Conservation (phyloP, 495 filamentous ascomycete species). For the Trichoderma parareesei region DNA sequence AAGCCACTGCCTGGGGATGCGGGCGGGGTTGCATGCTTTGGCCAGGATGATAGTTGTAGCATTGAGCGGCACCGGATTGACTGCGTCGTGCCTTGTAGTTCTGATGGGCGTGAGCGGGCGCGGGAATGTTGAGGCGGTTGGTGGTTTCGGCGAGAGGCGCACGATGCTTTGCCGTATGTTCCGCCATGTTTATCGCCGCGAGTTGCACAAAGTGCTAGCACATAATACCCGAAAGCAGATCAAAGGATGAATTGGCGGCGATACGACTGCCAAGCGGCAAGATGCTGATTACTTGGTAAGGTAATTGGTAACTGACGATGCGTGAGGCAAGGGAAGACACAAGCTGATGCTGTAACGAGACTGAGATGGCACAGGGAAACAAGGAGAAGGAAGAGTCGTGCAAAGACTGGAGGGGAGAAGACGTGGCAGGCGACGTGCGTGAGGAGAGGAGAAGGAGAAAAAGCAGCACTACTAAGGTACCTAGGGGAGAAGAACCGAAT, state of each 20-base stretch:
- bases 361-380: too few species aligned
- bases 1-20: constrained; percentile 17
- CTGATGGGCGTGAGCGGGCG: not conserved
- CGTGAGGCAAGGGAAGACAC: not conserved
- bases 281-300: constrained; percentile 1
- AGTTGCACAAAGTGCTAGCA: constrained; percentile 3
- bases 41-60: not conserved
- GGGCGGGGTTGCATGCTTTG: constrained; percentile 15
- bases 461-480: not conserved
- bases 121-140: not conserved
- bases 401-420: not conserved
- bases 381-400: not conserved
- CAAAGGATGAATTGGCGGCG: not conserved
- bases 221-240: constrained; percentile 9
- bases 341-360: not conserved
- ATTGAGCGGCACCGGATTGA: not conserved
- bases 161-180: not conserved
- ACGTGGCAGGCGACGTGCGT: not conserved
- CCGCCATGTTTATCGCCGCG: constrained; percentile 10
- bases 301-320: not conserved
- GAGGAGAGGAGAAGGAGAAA: not conserved
- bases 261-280: not conserved
- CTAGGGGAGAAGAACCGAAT: too few species aligned
- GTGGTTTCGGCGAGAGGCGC: constrained; percentile 9
- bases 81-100: not conserved